Base-by-base conservation (phyloP, 768 basidiomycete genomes). In the Dacryopinax spathularia region DNA sequence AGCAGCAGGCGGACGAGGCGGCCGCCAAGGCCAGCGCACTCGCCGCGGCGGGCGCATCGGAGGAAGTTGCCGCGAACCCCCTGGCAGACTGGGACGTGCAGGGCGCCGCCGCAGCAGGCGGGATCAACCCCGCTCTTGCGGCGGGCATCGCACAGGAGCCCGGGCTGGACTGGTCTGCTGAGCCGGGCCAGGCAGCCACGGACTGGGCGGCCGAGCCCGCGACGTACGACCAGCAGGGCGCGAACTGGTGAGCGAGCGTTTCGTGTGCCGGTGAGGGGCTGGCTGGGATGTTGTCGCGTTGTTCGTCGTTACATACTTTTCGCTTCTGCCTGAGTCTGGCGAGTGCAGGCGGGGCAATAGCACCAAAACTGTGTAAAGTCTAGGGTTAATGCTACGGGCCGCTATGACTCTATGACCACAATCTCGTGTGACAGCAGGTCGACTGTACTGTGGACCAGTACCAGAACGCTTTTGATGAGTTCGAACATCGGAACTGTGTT, bases 1-100 rank as follows among this genome's bases (percentile, higher is more conserved):
- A 89, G 78, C 95, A 97, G 78, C 90, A 92, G 73, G 86, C 89
- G 72, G 94, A 92, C 74, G 91, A 91, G 74, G 89, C 90, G 29
- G 84, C 87, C 67, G 89, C 89, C 70, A 93, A 93, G 77, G 77
- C 78, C 61, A 75, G 76, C 60, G 80, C 83, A 67, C 72, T 74
- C 59, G 83, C 82, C 60, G 84, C 81, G 67, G 81, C 79, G 62
- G 75, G 73, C 60, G 80, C 77, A 62, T 83, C 76, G 64, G 75
- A 72, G 43, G 87, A 82, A 69, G 75, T 73, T 65, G 74, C 77
- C 37, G 75, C 77, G 35, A 75, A 79, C 37, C 73, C 69, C 60
- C 70, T 75, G 25, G 68, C 79, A 59, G 88, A 91, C 70, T 91
- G 91, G 88, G 89, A 89, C 69, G 63, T 63, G 37, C 48, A 60